Base-by-base conservation (phyloP, 2,329 filamentous ascomycete genomes). In the Fusarium xylarioides region DNA sequence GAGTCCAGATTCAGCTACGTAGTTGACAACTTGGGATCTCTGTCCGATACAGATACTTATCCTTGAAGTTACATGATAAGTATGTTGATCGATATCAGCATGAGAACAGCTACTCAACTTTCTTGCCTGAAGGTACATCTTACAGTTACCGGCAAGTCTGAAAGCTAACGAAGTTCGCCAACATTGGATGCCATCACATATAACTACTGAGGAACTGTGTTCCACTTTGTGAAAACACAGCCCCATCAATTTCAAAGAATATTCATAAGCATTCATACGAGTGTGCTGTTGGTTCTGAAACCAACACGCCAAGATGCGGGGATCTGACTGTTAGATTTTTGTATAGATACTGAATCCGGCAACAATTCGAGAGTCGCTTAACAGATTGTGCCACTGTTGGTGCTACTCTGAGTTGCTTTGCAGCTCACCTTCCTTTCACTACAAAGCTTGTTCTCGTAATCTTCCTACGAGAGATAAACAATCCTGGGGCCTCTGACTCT, bases 401-500 rank as follows among this genome's bases (percentile, higher is more conserved):
- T 35, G 54, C 18, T 32, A n/a, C n/a, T 47, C 21, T 34, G 38
- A 56, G 53, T 23, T 32, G 37, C 28, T 46, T 12, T 26, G 18
- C 40, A 57, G 19, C 38, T 49, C 44, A 37, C 62, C 46, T 42
- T 67, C 40, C 47, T 54, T 61, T 65, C 49, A 57, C 37, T 58
- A 26, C 32, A 50, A 38, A 47, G 37, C 2, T 12, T 15, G n/a
- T 57, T 52, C n/a, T 35, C 23, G 32, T 52, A 16, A 52, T 35
- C 32, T 52, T 52, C 4, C 18, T 35, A 52, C 46, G 8, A 34
- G 47, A 34, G 47, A 50, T 23, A 50, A 34, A 14, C 30, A 19
- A 50, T 23, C 16, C 30, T 23, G 16, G 30, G 21, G 30, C n/a
- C 34, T 34, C 30, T 50, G 47, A 34, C n/a, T 35, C 30, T 66